Base-by-base conservation (phyloP, 345 rosid species). In the Excoecaria cochinchinensis region DNA sequence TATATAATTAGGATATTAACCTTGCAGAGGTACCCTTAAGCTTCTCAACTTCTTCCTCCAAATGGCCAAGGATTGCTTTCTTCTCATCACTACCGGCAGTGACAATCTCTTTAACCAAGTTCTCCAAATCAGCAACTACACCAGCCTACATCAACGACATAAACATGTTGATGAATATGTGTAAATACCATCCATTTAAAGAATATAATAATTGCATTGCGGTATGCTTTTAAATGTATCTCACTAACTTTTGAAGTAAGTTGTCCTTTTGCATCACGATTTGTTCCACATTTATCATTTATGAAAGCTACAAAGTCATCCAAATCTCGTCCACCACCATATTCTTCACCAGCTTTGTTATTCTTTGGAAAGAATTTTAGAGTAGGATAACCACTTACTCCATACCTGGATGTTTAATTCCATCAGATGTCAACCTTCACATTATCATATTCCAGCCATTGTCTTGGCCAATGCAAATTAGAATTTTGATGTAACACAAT, bases 271-370 rank as follows among this genome's bases (percentile, higher is more conserved):
- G 71, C 90, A 86, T 93, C 97, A 38, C 99, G 92, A 77, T 89
- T 90, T 19, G 97, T 89, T 57, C 94, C 94, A 82, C 80, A 80
- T 80, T 86, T 95, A 66, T 90, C 98, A 58, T 96, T 96, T 76
- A 96, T 89, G 86, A 96, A 92, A 82, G 55, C 79, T 40, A 93
- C 99, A 79, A 96, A 96, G 82, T 96, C 97, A 47, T 89, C 97
- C 57, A 96, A 70, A 78, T 92, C 97, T 81, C 99, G 85, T 62
- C 97, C 98, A 22, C 97, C 98, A 1, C 88, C 97, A 69, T 93
- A 96, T 31, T 93, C 97, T 78, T 93, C 95, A 68, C 99, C 99
- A 40, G 85, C 98, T 90, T 93, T 96, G 89, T 93, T 92, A 81
- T 86, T 82, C 77, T 87, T 90, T 19, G 99, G 97, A 74, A 96